phyloP scores from a whole-genome alignment of 2,329 filamentous ascomycete genomes.

The Colletotrichum liaoningense region DNA sequence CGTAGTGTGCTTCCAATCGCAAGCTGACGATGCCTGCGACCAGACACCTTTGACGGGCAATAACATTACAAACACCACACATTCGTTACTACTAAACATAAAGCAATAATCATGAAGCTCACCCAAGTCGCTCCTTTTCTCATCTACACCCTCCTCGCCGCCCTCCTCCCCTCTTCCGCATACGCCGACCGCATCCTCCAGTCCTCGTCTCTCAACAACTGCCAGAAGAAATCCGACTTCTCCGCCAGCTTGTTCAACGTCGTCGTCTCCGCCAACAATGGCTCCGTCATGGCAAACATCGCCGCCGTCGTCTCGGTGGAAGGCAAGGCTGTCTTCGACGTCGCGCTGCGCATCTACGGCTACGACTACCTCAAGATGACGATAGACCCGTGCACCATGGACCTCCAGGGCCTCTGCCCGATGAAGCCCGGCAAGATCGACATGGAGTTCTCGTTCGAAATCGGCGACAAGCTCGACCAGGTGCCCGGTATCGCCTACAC shows the following conservation, averaged over 20 bases:
- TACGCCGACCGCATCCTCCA: conserved; percentile 76
- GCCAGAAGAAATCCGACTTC: conserved; percentile 86
- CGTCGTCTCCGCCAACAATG: conserved; percentile 80
- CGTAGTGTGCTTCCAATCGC: not conserved
- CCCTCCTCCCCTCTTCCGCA: conserved; percentile 56
- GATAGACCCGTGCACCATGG: conserved; percentile 80
- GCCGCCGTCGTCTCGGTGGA: conserved; percentile 85
- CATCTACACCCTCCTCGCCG: conserved; percentile 57
- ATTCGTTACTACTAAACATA: not conserved
- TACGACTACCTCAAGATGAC: conserved; percentile 75
- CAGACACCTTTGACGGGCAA: not conserved
- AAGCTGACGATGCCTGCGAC: not conserved
- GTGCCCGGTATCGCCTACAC: conserved; percentile 81
- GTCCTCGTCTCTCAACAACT: conserved; percentile 86
- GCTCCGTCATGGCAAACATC: conserved; percentile 78
- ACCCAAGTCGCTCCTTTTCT: conserved; percentile 42
- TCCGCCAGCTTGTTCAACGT: conserved; percentile 91
- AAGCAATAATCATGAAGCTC: conserved; percentile 20
- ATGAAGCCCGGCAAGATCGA: conserved; percentile 88
- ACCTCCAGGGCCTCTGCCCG: conserved; percentile 84
- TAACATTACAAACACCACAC: not conserved
- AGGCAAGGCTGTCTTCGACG: conserved; percentile 82
- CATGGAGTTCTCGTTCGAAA: conserved; percentile 57
- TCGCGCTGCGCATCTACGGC: conserved; percentile 85
- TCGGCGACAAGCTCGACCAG: conserved; percentile 61